These are phyloP conservation scores for Brassica cretica DNA, from an alignment of 345 rosid genomes.

Conservation along the genomic window DNA sequence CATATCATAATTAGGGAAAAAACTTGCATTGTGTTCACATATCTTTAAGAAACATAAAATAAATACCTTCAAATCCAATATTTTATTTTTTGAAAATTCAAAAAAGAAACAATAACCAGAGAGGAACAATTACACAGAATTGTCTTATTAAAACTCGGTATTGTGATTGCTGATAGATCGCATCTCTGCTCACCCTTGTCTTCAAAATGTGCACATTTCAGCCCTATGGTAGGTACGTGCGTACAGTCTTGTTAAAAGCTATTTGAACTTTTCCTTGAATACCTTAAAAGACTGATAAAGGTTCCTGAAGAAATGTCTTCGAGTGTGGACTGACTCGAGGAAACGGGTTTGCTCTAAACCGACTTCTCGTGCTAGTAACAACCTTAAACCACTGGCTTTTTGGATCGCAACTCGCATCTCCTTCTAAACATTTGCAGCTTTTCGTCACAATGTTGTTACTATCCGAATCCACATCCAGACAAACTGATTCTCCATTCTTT, in stretches of 20 bases:
- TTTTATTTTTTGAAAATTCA: no score
- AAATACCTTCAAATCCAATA: no score
- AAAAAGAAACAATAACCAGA: no score
- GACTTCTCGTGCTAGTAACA: slow-evolving; percentile 55
- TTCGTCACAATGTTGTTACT: slow-evolving; percentile 44
- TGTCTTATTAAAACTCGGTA: no score
- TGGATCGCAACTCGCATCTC: slow-evolving; percentile 53
- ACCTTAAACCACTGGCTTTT: slow-evolving; percentile 77
- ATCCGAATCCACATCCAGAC: slow-evolving; percentile 66
- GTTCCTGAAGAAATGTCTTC: neutral
- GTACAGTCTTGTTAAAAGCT: neutral
- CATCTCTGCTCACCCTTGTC: no score
- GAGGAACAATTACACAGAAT: no score
- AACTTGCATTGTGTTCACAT: no score
- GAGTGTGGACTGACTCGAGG: slow-evolving; percentile 9
- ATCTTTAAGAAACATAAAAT: no score
- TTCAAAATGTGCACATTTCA: neutral
- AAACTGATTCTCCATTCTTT: slow-evolving; percentile 44
- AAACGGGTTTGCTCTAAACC: slow-evolving; percentile 16
- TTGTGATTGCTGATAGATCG: no score
- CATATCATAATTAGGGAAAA: no score
- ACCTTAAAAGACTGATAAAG: slow-evolving; percentile 14
- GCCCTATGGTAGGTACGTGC: neutral
- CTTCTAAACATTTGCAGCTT: slow-evolving; percentile 53
- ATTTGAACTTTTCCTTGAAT: neutral